Percentiles rank a stretch among this genome's conserved stretches.
These are phyloP conservation scores for Ziziphus jujuba DNA, from an alignment of 306 rosid species.

Conservation along the genomic window DNA sequence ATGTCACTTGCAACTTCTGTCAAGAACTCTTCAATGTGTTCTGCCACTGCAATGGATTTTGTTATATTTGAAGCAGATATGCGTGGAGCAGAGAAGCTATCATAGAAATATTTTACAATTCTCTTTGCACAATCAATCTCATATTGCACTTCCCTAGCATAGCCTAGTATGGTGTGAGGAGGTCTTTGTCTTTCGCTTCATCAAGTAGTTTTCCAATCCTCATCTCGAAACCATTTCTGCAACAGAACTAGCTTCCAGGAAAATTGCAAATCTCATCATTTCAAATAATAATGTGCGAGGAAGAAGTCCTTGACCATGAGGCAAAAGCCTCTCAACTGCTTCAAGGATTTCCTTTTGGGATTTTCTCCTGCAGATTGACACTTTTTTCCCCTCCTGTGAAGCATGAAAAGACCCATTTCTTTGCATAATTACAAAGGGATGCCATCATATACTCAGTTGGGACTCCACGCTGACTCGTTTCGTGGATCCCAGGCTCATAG, in stretches of 20 bases:
- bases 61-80: slow-evolving; percentile 27
- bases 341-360: slow-evolving; percentile 48
- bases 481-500: slow-evolving; percentile 39
- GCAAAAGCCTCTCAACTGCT: slow-evolving; percentile 54
- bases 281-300: slow-evolving; percentile 38
- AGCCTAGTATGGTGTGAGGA: slow-evolving; percentile 34
- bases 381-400: slow-evolving; percentile 19
- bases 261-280: slow-evolving; percentile 35
- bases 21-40: slow-evolving; percentile 47
- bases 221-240: slow-evolving; percentile 42
- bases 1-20: slow-evolving; percentile 36
- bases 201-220: slow-evolving; percentile 53
- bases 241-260: slow-evolving; percentile 33
- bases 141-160: slow-evolving; percentile 33
- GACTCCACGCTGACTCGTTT: slow-evolving; percentile 34
- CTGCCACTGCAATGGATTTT: slow-evolving; percentile 36
- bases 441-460: slow-evolving; percentile 32
- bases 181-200: slow-evolving; percentile 47
- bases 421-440: slow-evolving; percentile 38
- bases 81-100: no score
- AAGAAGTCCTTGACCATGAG: slow-evolving; percentile 30
- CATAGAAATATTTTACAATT: slow-evolving; percentile 40
- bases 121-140: slow-evolving; percentile 41
- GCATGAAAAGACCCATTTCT: slow-evolving; percentile 36
- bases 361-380: slow-evolving; percentile 22